Percentiles rank a stretch among this genome's conserved stretches.
Conservation (phyloP, 1,284 basidiomycete species). For the Rhodotorula sp. region DNA sequence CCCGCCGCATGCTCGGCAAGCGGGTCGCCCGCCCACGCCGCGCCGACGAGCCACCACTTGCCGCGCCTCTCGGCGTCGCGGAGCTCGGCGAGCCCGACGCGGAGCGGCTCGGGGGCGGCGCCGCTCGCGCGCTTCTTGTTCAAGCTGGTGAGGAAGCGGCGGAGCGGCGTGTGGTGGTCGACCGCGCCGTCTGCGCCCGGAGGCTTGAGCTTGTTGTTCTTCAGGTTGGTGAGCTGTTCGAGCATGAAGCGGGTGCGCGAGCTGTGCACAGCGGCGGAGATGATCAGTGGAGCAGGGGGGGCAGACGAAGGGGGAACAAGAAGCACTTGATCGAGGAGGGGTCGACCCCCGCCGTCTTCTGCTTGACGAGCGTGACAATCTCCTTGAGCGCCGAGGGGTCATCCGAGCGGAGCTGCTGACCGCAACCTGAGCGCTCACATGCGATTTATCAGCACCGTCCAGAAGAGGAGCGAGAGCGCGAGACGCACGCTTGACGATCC, state of each 20-base stretch:
- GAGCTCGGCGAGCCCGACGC: constrained; percentile 81
- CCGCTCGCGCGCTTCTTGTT: constrained; percentile 72
- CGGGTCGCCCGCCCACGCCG: constrained; percentile 92
- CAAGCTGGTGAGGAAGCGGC: constrained; percentile 74
- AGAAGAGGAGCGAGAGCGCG: background rate
- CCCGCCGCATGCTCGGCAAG: constrained; percentile 62
- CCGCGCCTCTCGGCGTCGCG: constrained; percentile 81
- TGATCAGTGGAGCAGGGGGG: background rate
- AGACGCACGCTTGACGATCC: constrained; percentile 75
- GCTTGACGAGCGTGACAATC: constrained; percentile 66
- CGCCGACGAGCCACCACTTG: constrained; percentile 98
- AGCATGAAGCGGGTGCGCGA: constrained; percentile 89
- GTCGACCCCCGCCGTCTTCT: constrained; percentile 64
- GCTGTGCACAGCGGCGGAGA: constrained; percentile 53
- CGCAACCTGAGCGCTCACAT: constrained; percentile 63
- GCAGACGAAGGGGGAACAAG: background rate
- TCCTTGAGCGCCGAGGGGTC: constrained; percentile 59
- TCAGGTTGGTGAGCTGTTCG: constrained; percentile 83
- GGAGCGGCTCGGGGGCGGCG: constrained; percentile 69
- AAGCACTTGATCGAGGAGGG: constrained; percentile 62
- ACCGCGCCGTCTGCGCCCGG: constrained; percentile 60
- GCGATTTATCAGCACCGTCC: background rate
- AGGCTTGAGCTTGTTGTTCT: constrained; percentile 79
- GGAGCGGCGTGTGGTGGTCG: constrained; percentile 75
- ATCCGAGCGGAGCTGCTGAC: constrained; percentile 76